These are phyloP conservation scores for Wickerhamiella infanticola DNA, from an alignment of 1,139 yeast species.

Conservation along the genomic window DNA sequence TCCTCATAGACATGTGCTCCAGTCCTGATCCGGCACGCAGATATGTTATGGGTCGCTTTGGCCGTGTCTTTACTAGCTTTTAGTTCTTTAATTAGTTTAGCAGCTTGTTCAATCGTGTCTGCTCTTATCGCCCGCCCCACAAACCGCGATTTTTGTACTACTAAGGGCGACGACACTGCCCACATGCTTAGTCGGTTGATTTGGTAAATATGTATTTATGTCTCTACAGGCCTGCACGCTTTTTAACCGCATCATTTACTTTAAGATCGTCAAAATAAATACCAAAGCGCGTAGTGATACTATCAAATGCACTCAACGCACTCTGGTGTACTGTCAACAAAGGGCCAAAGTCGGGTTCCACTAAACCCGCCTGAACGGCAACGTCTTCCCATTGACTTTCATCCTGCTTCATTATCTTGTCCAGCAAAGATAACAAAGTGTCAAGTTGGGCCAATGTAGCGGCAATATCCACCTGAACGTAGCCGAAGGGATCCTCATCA, in stretches of 20 bases:
- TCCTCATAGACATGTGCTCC: slow-evolving; percentile 10
- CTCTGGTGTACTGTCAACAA: slow-evolving; percentile 13
- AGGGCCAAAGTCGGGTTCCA: slow-evolving; percentile 9
- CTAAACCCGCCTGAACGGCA: slow-evolving; percentile 9
- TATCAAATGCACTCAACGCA: slow-evolving; percentile 18
- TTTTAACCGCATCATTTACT: not conserved
- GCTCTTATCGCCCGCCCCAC: slow-evolving; percentile 56
- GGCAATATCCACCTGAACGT: slow-evolving; percentile 27
- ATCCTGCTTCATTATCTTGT: slow-evolving; percentile 18
- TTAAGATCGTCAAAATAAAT: slow-evolving; percentile 16
- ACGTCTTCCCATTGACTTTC: slow-evolving; percentile 25
- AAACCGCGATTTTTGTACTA: slow-evolving; percentile 39
- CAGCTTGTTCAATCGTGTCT: slow-evolving; percentile 46
- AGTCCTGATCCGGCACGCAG: slow-evolving; percentile 52
- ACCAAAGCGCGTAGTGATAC: slow-evolving; percentile 17
- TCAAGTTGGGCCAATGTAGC: slow-evolving; percentile 19
- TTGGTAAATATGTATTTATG: not conserved
- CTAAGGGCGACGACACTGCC: slow-evolving; percentile 3
- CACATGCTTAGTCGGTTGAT: slow-evolving; percentile 3
- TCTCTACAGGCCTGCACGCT: not conserved
- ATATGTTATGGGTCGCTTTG: slow-evolving; percentile 59
- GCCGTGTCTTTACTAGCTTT: slow-evolving; percentile 45
- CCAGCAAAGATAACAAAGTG: slow-evolving; percentile 17
- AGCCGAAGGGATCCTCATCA: slow-evolving; percentile 26
- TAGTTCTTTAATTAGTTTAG: slow-evolving; percentile 29